Conservation (phyloP, 2,329 filamentous ascomycete genomes). For the Microcera coccophila region DNA sequence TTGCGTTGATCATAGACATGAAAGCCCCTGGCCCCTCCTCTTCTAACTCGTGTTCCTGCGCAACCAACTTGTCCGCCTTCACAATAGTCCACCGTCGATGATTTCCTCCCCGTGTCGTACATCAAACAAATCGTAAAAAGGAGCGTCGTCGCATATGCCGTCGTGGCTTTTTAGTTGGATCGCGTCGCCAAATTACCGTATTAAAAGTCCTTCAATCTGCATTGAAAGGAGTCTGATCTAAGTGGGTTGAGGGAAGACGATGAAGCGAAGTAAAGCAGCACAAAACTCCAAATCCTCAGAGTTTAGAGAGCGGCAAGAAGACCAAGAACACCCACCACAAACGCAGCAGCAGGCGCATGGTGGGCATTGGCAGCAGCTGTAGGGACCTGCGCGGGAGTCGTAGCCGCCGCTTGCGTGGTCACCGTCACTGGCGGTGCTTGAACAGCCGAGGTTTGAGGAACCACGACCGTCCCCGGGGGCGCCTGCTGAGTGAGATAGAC, state of each 20-base stretch:
- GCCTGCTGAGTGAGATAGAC: conserved; percentile 29
- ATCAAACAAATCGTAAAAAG: conserved; percentile 2
- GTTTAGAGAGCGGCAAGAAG: conserved; percentile 36
- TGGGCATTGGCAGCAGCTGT: conserved; percentile 30
- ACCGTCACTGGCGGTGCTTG: conserved; percentile 21
- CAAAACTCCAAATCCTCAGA: not conserved
- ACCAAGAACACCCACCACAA: conserved; percentile 38
- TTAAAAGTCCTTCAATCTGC: not conserved
- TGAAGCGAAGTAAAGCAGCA: not conserved
- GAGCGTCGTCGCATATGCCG: conserved; percentile 4
- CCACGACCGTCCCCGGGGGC: conserved; percentile 26
- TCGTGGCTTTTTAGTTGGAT: conserved; percentile 2
- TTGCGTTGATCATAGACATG: not conserved
- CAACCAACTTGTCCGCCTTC: not conserved
- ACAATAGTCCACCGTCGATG: not conserved
- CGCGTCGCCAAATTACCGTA: not conserved
- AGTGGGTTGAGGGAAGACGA: not conserved
- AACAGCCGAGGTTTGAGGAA: conserved; percentile 23
- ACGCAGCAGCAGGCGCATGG: conserved; percentile 33
- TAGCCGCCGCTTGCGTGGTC: conserved; percentile 13
- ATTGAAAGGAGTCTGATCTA: not conserved
- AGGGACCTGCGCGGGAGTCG: conserved; percentile 23
- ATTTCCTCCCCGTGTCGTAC: not conserved
- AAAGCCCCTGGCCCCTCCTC: not conserved
- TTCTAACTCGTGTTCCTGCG: not conserved